phyloP scores from a whole-genome alignment of 2,329 filamentous ascomycete genomes.

The Sporothrix brunneoviolacea region DNA sequence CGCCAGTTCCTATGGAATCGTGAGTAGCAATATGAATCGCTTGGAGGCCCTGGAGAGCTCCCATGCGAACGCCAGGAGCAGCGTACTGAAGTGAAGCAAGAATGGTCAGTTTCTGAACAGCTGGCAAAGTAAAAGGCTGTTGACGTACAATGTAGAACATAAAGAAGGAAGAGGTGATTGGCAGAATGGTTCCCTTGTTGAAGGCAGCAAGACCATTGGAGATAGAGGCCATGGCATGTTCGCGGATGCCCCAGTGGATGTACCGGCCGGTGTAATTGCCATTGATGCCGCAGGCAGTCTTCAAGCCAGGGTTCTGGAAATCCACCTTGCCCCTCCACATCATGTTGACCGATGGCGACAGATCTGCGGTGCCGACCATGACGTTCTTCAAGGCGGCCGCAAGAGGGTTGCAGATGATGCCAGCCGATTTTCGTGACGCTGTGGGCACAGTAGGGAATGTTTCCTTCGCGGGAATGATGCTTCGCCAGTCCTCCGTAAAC shows the following conservation, averaged over 20 bases:
- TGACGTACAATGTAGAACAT: conserved; percentile 54
- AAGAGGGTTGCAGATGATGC: conserved; percentile 42
- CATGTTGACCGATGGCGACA: conserved; percentile 43
- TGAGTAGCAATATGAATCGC: conserved; percentile 56
- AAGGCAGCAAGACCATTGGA: conserved; percentile 54
- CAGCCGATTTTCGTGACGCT: conserved; percentile 40
- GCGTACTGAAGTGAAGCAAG: too few relatives aligned
- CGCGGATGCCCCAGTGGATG: conserved; percentile 54
- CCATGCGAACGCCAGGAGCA: conserved; percentile 35
- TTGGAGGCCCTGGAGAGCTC: conserved; percentile 47
- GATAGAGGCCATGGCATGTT: conserved; percentile 55
- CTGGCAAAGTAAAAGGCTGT: too few relatives aligned
- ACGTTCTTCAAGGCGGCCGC: conserved; percentile 34
- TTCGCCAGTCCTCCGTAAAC: conserved; percentile 48
- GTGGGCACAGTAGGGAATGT: conserved; percentile 43
- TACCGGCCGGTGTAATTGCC: conserved; percentile 42
- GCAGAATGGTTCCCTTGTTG: conserved; percentile 42
- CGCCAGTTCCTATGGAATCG: conserved; percentile 52
- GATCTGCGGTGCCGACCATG: conserved; percentile 42
- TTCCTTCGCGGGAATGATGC: conserved; percentile 37
- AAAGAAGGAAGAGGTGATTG: conserved; percentile 49
- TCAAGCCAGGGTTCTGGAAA: conserved; percentile 38
- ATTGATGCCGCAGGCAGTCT: conserved; percentile 13
- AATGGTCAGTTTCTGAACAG: too few relatives aligned
- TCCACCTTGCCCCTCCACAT: conserved; percentile 43